Percentiles rank a stretch among this genome's conserved stretches.
phyloP scores from a whole-genome alignment of 495 filamentous ascomycete genomes.

The Talaromyces liani region DNA sequence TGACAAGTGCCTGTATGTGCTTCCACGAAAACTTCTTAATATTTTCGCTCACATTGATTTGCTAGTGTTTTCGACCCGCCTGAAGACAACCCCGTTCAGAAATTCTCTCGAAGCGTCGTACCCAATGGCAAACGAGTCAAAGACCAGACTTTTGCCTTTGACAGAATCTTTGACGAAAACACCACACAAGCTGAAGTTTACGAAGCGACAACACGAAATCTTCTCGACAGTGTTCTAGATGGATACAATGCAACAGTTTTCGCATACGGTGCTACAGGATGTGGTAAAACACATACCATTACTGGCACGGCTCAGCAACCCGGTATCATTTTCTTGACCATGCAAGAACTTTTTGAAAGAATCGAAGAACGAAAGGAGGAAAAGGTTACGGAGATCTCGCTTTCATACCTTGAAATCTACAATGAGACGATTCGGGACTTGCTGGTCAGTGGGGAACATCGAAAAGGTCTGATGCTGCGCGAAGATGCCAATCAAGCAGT shows the following conservation, averaged over 20 bases:
- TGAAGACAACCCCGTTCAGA: slow-evolving; percentile 91
- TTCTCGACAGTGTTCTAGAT: slow-evolving; percentile 91
- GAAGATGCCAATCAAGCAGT: slow-evolving; percentile 94
- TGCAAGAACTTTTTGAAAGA: slow-evolving; percentile 96
- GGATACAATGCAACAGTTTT: slow-evolving; percentile 99
- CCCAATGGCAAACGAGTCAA: slow-evolving; percentile 89
- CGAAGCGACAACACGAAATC: slow-evolving; percentile 79
- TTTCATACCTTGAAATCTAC: slow-evolving; percentile 98
- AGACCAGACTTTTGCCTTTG: slow-evolving; percentile 96
- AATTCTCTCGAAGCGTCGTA: slow-evolving; percentile 75
- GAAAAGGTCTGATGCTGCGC: slow-evolving; percentile 87
- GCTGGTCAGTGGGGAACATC: slow-evolving; percentile 68
- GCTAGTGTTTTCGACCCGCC: slow-evolving; percentile 97
- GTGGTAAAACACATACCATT: slow-evolving; percentile 98
- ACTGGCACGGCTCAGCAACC: slow-evolving; percentile 90
- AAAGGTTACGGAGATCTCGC: slow-evolving; percentile 80
- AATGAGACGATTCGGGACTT: slow-evolving; percentile 98
- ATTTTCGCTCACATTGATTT: neutral
- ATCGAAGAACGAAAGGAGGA: slow-evolving; percentile 79
- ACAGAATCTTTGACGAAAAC: slow-evolving; percentile 95
- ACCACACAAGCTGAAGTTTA: slow-evolving; percentile 91
- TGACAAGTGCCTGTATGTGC: slow-evolving; percentile 84
- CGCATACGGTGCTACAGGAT: slow-evolving; percentile 95
- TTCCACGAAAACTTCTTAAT: neutral
- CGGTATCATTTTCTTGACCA: slow-evolving; percentile 96